Conservation (phyloP, 768 basidiomycete species). For the Jaapia argillacea region DNA sequence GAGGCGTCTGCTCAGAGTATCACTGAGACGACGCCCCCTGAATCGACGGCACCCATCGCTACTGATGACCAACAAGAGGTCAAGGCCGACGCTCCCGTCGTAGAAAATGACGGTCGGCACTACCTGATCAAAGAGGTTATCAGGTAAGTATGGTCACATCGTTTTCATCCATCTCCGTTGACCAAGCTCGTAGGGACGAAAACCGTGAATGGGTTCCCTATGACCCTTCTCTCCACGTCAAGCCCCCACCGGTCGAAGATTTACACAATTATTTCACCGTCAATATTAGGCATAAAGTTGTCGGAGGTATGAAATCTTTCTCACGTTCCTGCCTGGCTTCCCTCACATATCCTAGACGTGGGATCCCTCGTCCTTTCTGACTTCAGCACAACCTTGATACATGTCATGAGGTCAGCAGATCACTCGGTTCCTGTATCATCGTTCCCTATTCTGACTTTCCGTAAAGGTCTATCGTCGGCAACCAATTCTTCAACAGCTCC, state of each 20-base stretch:
- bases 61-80: no score
- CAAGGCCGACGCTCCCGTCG: no score
- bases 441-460: background rate
- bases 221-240: no score
- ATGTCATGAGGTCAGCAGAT: background rate
- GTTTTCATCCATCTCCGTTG: no score
- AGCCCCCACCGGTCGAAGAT: constrained; percentile 8
- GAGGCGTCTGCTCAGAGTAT: no score
- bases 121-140: no score
- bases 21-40: no score
- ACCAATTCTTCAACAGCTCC: background rate
- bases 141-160: no score
- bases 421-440: background rate
- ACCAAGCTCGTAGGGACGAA: no score
- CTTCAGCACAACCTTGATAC: background rate
- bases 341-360: background rate
- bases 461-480: background rate
- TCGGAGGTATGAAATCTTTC: background rate
- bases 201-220: no score
- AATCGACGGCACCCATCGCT: no score
- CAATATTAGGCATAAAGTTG: constrained; percentile 5
- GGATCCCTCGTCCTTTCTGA: background rate
- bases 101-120: no score
- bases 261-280: constrained; percentile 13
- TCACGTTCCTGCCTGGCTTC: background rate